Evolutionary conservation across 2,329 filamentous ascomycete species (phyloP), one percentile per base, ranked within the genome.

Genomic region (Cordyceps militaris): DNA sequence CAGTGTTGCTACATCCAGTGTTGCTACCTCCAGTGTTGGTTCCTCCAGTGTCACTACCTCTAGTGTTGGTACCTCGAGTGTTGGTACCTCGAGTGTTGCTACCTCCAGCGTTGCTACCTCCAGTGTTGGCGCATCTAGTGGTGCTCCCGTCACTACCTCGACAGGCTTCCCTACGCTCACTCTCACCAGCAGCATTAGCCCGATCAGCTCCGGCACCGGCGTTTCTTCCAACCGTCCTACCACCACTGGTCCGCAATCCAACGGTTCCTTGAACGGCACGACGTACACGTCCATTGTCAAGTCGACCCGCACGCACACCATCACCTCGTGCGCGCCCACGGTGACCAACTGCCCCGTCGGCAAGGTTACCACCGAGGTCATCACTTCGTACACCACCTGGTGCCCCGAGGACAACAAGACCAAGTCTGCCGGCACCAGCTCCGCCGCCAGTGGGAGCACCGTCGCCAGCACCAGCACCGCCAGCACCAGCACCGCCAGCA

Each of bases 251-350:
- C 19, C 32, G 21, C 10, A 3, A 10, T 28, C 43, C 40, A 50
- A 16, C 38, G 26, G 48, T 28, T 8, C 53, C 48, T 10, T 46
- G 23, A 59, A 38, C 47, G 47, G 26, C 59, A 57, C 58, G 26
- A 60, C 60, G 26, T 43, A 59, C 42, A 60, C 56, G 21, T 56
- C 59, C 56, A 73, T 71, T n/a, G 66, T 76, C 54, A 75, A 69
- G 65, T 70, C 70, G 52, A 76, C 72, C 19, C 62, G 62, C 14
- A 65, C 82, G 61, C 74, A 79, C 61, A 85, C 79, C 66, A 72
- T 82, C 71, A 83, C 78, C 64, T 77, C 76, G 36, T 84, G 81
- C 68, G 74, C 73, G 54, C 71, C 79, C 43, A 73, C 70, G 57
- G 75, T 80, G 61, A 74, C 75, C 62, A 68, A 81, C 78, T 84